Percentiles rank a stretch among this genome's conserved stretches.
These are phyloP conservation scores for Daldinia vernicosa DNA, from an alignment of 495 filamentous ascomycete genomes.

Conservation along the genomic window DNA sequence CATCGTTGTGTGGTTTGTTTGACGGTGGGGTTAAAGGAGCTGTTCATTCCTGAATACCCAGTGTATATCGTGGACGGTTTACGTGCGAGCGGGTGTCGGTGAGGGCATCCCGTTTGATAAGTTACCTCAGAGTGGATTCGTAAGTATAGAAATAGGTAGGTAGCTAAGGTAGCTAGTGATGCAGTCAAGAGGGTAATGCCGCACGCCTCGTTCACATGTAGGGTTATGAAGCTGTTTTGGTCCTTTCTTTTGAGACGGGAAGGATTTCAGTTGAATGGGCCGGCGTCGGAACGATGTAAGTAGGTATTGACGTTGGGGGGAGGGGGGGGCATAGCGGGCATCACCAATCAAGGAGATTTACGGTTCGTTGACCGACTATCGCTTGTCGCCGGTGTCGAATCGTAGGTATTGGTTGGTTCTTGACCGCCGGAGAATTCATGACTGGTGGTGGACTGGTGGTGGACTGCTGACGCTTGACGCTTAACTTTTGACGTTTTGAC, in stretches of 20 bases:
- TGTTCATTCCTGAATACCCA: conserved; percentile 6
- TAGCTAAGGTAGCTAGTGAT: conserved; percentile 3
- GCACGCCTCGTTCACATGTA: background rate
- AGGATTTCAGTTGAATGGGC: conserved; percentile 10
- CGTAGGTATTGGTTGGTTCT: conserved; percentile 39
- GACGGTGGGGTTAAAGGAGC: conserved; percentile 23
- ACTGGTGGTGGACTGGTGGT: conserved; percentile 15
- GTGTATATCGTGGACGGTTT: background rate
- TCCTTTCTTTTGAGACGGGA: conserved; percentile 1
- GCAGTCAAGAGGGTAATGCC: background rate
- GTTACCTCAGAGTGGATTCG: background rate
- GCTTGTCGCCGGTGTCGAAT: conserved; percentile 26
- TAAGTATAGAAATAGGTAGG: background rate
- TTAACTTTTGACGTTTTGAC: conserved; percentile 7
- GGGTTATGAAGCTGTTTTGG: conserved; percentile 1
- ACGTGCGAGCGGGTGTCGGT: conserved; percentile 19
- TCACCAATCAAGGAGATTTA: conserved; percentile 31
- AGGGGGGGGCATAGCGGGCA: conserved; percentile 11
- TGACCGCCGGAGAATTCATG: conserved; percentile 33
- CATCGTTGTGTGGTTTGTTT: conserved; percentile 31
- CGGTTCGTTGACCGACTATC: conserved; percentile 30
- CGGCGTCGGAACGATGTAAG: conserved; percentile 13
- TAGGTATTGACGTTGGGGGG: too few relatives aligned
- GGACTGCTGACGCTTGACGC: conserved; percentile 9
- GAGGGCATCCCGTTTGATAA: background rate